Conservation (phyloP, 2,329 filamentous ascomycete species). For the Bipolaris oryzae region DNA sequence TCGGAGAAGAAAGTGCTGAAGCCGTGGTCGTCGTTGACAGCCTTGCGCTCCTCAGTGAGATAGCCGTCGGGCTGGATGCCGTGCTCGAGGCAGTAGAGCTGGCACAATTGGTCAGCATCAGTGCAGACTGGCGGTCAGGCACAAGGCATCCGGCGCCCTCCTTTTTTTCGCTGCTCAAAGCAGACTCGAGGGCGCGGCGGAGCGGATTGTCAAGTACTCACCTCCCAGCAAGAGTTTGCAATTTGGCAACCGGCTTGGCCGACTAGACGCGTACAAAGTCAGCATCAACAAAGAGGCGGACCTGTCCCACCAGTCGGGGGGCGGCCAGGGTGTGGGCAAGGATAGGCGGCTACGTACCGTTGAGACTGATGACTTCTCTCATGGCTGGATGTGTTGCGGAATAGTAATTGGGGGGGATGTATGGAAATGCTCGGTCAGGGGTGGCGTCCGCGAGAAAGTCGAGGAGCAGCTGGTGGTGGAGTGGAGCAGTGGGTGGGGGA, state of each 20-base stretch:
- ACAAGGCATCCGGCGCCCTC: constrained; percentile 40
- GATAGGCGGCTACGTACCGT: constrained; percentile 70
- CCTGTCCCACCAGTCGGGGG: constrained; percentile 39
- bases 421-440: constrained; percentile 39
- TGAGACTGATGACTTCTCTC: constrained; percentile 99
- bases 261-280: constrained; percentile 70
- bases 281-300: constrained; percentile 52
- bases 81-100: constrained; percentile 99
- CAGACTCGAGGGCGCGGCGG: constrained; percentile 11
- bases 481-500: constrained; percentile 24
- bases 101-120: constrained; percentile 39
- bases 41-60: constrained; percentile 97
- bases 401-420: constrained; percentile 39
- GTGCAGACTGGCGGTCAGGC: constrained; percentile 38
- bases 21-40: constrained; percentile 87
- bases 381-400: constrained; percentile 63
- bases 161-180: constrained; percentile 18
- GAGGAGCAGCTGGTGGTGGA: constrained; percentile 28
- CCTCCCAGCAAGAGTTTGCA: constrained; percentile 99
- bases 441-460: constrained; percentile 26
- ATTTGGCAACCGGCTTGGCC: constrained; percentile 99
- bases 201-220: constrained; percentile 60
- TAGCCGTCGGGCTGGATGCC: constrained; percentile 99
- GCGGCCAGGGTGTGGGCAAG: constrained; percentile 51
- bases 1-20: constrained; percentile 99